Evolutionary conservation across 768 basidiomycete species (phyloP).

Genomic region (Mycena albidolilacea): DNA sequence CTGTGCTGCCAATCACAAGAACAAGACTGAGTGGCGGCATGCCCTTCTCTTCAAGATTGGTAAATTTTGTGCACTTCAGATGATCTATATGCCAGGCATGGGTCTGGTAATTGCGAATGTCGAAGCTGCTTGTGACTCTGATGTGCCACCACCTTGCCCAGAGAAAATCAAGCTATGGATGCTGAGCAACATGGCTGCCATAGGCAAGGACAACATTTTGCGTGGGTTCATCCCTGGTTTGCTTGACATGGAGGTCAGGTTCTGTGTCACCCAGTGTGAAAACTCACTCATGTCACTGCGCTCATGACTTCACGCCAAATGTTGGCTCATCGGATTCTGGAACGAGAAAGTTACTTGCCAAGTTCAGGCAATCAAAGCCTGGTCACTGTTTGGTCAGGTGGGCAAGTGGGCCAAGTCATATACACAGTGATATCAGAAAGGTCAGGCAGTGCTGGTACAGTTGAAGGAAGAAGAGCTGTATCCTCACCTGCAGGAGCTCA

Average conservation of each 20-base stretch:
- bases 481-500: constrained; percentile 5
- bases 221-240: background rate
- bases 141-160: background rate
- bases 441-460: background rate
- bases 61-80: background rate
- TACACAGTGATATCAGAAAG: background rate
- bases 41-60: constrained; percentile 6
- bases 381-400: constrained; percentile 4
- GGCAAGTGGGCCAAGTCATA: background rate
- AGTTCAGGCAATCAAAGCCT: background rate
- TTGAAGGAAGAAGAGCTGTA: background rate
- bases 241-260: background rate
- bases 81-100: background rate
- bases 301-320: constrained; percentile 4
- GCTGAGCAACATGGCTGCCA: background rate
- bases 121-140: background rate
- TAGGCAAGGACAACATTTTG: background rate
- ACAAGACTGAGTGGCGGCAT: background rate
- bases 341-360: constrained; percentile 11
- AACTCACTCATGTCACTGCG: constrained; percentile 4
- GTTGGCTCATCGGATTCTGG: constrained; percentile 7
- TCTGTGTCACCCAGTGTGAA: background rate
- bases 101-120: background rate
- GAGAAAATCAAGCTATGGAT: constrained; percentile 13
- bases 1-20: constrained; percentile 1